Conservation (phyloP, 176 grass and related monocot genomes). For the Triticum urartu region DNA sequence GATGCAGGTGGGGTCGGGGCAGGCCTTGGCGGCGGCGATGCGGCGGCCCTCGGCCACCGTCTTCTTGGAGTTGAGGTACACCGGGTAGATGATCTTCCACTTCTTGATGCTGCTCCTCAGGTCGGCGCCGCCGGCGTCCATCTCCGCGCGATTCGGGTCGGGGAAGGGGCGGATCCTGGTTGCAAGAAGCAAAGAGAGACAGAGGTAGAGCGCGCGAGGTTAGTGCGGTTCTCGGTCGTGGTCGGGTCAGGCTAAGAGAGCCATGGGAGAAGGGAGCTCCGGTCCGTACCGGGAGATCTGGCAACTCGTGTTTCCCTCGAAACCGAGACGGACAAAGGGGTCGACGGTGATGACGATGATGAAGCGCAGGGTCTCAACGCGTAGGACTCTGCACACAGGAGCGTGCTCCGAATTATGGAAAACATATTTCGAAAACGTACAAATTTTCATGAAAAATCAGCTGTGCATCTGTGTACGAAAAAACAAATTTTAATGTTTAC, state of each 20-base stretch:
- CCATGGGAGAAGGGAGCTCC: slow-evolving; percentile 7
- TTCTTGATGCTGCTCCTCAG: slow-evolving; percentile 70
- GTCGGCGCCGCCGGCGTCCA: slow-evolving; percentile 43
- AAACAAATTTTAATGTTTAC: no score
- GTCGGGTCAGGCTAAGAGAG: neutral
- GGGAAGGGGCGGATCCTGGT: slow-evolving; percentile 4
- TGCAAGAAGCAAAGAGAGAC: neutral
- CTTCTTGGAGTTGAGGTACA: slow-evolving; percentile 99
- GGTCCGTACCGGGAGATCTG: neutral
- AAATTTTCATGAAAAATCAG: no score
- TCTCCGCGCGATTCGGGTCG: slow-evolving; percentile 1
- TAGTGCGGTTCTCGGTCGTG: neutral
- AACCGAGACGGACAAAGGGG: neutral
- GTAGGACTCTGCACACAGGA: no score
- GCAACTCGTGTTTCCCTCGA: neutral
- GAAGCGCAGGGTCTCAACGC: neutral
- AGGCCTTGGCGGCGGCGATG: slow-evolving; percentile 65
- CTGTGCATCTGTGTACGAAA: no score
- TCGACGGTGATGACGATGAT: neutral
- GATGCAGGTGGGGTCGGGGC: slow-evolving; percentile 80
- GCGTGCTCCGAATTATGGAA: no score
- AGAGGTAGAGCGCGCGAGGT: neutral
- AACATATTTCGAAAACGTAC: no score
- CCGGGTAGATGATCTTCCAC: slow-evolving; percentile 89
- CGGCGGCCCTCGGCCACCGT: slow-evolving; percentile 81